These are phyloP conservation scores for Houttuynia cordata DNA, from an alignment of 164 flowering plant species.

Conservation along the genomic window DNA sequence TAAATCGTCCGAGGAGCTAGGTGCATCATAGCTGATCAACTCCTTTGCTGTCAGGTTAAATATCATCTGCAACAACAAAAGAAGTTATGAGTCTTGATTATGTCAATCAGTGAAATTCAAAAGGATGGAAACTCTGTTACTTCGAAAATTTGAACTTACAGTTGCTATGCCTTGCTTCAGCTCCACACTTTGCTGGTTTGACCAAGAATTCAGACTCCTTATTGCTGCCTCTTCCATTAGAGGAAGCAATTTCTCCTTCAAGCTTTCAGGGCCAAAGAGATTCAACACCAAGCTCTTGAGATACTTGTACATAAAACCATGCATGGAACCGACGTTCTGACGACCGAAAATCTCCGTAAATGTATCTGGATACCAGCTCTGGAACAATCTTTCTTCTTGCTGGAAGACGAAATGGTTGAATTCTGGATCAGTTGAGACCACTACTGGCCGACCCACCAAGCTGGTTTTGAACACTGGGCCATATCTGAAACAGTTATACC, in stretches of 20 bases:
- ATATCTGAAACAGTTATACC: conserved; percentile 11
- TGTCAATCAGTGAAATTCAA: not conserved
- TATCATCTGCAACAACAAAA: conserved; percentile 21
- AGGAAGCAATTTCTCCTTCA: conserved; percentile 20
- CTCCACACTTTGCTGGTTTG: conserved; percentile 13
- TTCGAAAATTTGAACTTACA: conserved; percentile 7
- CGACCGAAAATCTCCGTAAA: conserved; percentile 19
- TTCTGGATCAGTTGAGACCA: conserved; percentile 26
- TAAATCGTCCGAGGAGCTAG: conserved; percentile 16
- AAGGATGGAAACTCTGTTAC: not conserved
- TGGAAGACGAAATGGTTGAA: conserved; percentile 25
- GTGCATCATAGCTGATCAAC: conserved; percentile 22
- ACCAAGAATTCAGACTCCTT: conserved; percentile 12
- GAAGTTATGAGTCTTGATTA: not conserved
- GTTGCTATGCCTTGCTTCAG: conserved; percentile 21
- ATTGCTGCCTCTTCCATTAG: conserved; percentile 12
- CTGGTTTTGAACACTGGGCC: conserved; percentile 26
- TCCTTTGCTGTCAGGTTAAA: conserved; percentile 24
- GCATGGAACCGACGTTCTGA: conserved; percentile 17
- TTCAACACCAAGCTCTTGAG: conserved; percentile 20
- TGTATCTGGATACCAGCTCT: conserved; percentile 25
- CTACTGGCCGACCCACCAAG: conserved; percentile 19
- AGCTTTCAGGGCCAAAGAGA: conserved; percentile 24
- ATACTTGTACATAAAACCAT: conserved; percentile 25
- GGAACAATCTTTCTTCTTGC: conserved; percentile 26